A percentile compares a stretch with the other conserved stretches of the same genome.
Evolutionary conservation across 371 early-diverging fungal genomes (phyloP).

Genomic region (Entomophthora muscae): DNA sequence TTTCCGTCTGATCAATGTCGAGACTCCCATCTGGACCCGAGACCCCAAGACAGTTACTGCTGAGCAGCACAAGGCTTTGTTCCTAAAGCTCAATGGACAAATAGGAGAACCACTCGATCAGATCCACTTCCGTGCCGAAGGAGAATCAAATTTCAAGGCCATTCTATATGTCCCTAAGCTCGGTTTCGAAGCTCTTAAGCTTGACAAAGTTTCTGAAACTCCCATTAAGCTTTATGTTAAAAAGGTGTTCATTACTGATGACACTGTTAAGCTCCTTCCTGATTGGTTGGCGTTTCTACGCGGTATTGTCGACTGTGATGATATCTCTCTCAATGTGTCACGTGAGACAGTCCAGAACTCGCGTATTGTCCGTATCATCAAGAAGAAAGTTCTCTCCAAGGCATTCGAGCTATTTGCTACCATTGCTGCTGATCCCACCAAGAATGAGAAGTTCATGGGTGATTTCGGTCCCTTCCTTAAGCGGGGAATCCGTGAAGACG

Average conservation of each 20-base stretch:
- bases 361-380: slow-evolving; percentile 55
- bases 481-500: slow-evolving; percentile 68
- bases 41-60: slow-evolving; percentile 52
- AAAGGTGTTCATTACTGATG: slow-evolving; percentile 92
- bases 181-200: slow-evolving; percentile 48
- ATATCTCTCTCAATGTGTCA: slow-evolving; percentile 88
- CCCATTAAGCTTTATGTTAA: slow-evolving; percentile 82
- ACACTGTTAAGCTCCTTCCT: slow-evolving; percentile 50
- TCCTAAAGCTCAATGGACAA: slow-evolving; percentile 58
- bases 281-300: slow-evolving; percentile 50
- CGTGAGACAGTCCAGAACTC: slow-evolving; percentile 88
- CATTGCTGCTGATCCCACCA: slow-evolving; percentile 50
- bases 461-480: slow-evolving; percentile 58
- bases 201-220: slow-evolving; percentile 25
- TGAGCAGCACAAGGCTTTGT: slow-evolving; percentile 73
- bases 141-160: slow-evolving; percentile 66
- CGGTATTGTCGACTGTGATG: slow-evolving; percentile 83
- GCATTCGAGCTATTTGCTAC: slow-evolving; percentile 64
- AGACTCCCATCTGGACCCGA: slow-evolving; percentile 88
- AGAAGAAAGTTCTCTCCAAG: slow-evolving; percentile 72
- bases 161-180: slow-evolving; percentile 68
- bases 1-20: slow-evolving; percentile 51
- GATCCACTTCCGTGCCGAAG: slow-evolving; percentile 74
- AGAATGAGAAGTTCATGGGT: slow-evolving; percentile 52
- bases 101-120: slow-evolving; percentile 39